Evolutionary conservation across 805 yeast genomes (phyloP).

Genomic region (Candida nitratophila): DNA sequence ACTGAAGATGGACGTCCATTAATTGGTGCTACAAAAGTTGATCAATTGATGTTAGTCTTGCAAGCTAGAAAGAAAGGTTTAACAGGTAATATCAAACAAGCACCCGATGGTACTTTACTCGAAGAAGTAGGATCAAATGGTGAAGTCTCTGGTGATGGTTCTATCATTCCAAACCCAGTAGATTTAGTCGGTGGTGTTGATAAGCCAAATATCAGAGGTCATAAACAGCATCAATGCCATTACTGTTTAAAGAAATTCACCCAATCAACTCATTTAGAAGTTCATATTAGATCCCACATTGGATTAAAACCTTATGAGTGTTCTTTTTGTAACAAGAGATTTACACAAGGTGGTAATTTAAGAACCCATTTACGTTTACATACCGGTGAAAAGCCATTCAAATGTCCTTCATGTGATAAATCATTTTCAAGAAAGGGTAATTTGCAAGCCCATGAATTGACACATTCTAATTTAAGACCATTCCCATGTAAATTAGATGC

Average conservation of each 20-base stretch:
- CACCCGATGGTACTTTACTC: slow-evolving; percentile 62
- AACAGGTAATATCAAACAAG: slow-evolving; percentile 54
- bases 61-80: slow-evolving; percentile 81
- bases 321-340: slow-evolving; percentile 67
- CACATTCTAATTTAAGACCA: slow-evolving; percentile 76
- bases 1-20: slow-evolving; percentile 62
- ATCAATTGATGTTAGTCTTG: slow-evolving; percentile 83
- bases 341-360: slow-evolving; percentile 87
- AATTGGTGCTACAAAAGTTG: slow-evolving; percentile 83
- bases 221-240: slow-evolving; percentile 61
- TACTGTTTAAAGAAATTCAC: slow-evolving; percentile 77
- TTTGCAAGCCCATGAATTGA: slow-evolving; percentile 77
- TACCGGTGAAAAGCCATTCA: slow-evolving; percentile 88
- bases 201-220: slow-evolving; percentile 39
- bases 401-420: slow-evolving; percentile 69
- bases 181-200: slow-evolving; percentile 78
- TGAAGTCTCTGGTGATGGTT: slow-evolving; percentile 10
- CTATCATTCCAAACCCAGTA: slow-evolving; percentile 49
- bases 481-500: slow-evolving; percentile 72
- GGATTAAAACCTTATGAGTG: slow-evolving; percentile 84
- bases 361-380: slow-evolving; percentile 81
- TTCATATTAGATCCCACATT: slow-evolving; percentile 80
- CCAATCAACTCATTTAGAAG: slow-evolving; percentile 88
- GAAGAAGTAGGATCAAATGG: slow-evolving; percentile 29
- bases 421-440: slow-evolving; percentile 88